Conservation (phyloP, 73 alveolate genomes). For the Paramecium primaurelia region DNA sequence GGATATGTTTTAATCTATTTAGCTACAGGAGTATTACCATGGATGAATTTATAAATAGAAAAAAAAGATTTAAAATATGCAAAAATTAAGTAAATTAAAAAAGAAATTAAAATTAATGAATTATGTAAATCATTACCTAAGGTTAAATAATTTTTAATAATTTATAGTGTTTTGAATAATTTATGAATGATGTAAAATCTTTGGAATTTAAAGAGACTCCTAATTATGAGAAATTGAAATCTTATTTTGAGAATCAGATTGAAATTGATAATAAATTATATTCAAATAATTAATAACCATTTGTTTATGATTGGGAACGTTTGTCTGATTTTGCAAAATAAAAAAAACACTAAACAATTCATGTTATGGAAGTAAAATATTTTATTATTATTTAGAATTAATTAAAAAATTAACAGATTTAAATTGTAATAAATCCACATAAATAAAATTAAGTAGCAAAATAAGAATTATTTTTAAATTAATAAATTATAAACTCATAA, state of each 20-base stretch:
- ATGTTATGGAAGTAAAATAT: neutral
- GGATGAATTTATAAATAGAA: conserved; percentile 65
- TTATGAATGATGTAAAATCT: neutral
- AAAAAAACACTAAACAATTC: conserved; percentile 19
- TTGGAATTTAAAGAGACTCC: conserved; percentile 27
- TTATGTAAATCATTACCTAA: neutral
- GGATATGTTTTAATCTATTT: conserved; percentile 78
- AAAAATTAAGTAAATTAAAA: conserved; percentile 4
- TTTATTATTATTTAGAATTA: neutral
- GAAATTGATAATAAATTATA: neutral
- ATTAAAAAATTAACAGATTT: neutral
- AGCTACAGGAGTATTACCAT: conserved; percentile 73
- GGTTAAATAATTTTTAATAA: neutral
- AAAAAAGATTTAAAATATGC: conserved; percentile 57
- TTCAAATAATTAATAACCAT: neutral
- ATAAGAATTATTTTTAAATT: neutral
- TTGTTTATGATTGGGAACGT: conserved; percentile 35
- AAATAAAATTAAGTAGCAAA: neutral
- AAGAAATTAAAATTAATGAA: neutral
- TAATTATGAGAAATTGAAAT: conserved; percentile 16
- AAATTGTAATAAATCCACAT: neutral
- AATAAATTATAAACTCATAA: neutral
- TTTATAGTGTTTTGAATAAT: conserved; percentile 14
- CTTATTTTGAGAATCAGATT: neutral
- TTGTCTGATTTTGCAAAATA: neutral